phyloP scores from a whole-genome alignment of 2,329 filamentous ascomycete species.

The Nothophoma quercina region DNA sequence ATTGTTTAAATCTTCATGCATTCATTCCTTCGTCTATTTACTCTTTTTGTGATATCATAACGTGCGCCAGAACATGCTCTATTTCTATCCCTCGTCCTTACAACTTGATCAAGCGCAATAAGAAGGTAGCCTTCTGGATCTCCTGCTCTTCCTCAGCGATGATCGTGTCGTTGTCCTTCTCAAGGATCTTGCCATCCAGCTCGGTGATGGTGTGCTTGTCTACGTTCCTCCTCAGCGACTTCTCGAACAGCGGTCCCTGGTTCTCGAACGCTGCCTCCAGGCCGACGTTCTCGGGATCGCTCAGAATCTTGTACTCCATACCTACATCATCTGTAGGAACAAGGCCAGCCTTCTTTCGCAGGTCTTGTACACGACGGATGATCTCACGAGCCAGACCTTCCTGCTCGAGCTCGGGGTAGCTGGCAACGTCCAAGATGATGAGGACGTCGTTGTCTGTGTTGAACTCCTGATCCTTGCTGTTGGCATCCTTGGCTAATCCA shows the following conservation, averaged over 20 bases:
- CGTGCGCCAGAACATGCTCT: conserved; percentile 12
- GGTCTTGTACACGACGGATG: conserved; percentile 87
- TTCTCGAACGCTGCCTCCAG: conserved; percentile 73
- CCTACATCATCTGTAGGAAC: conserved; percentile 92
- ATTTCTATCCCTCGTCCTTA: conserved; percentile 44
- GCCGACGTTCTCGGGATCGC: conserved; percentile 79
- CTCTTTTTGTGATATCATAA: conserved; percentile 23
- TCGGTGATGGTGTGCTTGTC: conserved; percentile 71
- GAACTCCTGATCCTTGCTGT: conserved; percentile 78
- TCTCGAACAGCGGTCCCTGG: conserved; percentile 74
- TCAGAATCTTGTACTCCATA: conserved; percentile 88
- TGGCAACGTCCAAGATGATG: conserved; percentile 83
- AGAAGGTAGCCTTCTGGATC: conserved; percentile 81
- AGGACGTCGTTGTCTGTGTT: conserved; percentile 91
- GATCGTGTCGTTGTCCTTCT: conserved; percentile 61
- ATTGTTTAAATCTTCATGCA: conserved; percentile 16
- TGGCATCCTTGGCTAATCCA: conserved; percentile 75
- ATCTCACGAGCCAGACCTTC: conserved; percentile 92
- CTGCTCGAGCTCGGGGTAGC: conserved; percentile 84
- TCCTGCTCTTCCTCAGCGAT: conserved; percentile 87
- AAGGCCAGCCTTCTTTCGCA: conserved; percentile 92
- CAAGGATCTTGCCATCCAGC: conserved; percentile 64
- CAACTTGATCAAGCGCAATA: conserved; percentile 77
- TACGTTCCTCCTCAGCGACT: conserved; percentile 77
- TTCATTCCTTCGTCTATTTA: conserved; percentile 25